These are phyloP conservation scores for Penicillium maclennaniae DNA, from an alignment of 495 filamentous ascomycete species.

Conservation along the genomic window DNA sequence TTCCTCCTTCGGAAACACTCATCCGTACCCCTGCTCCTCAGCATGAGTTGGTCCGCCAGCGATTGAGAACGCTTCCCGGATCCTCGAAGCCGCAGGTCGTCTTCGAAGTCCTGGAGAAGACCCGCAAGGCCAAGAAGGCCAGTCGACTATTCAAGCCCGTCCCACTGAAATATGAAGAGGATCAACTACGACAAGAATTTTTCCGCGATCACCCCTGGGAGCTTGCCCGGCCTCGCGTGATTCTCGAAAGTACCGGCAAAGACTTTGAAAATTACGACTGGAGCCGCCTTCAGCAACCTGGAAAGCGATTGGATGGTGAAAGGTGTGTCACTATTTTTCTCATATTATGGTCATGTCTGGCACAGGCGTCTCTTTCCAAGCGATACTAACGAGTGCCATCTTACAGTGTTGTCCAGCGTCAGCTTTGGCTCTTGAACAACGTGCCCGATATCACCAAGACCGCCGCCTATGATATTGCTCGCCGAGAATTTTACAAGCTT, in stretches of 20 bases:
- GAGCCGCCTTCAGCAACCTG: conserved; percentile 74
- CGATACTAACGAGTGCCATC: conserved; percentile 17
- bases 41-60: conserved; percentile 53
- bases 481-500: conserved; percentile 84
- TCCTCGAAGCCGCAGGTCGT: conserved; percentile 34
- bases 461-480: conserved; percentile 79
- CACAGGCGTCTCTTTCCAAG: background rate
- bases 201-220: conserved; percentile 97
- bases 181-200: conserved; percentile 73
- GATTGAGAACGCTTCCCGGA: conserved; percentile 39
- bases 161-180: conserved; percentile 77
- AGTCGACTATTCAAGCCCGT: conserved; percentile 78
- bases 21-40: conserved; percentile 65
- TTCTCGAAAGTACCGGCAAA: conserved; percentile 81
- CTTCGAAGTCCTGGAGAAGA: conserved; percentile 40
- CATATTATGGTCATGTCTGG: background rate
- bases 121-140: conserved; percentile 52
- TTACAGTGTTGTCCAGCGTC: conserved; percentile 84
- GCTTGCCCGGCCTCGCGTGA: conserved; percentile 77
- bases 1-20: conserved; percentile 77
- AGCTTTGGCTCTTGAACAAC: conserved; percentile 76
- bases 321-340: conserved; percentile 49
- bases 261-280: conserved; percentile 76
- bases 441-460: conserved; percentile 53
- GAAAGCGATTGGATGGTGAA: conserved; percentile 78